Percentiles rank a stretch among this genome's conserved stretches.
These are phyloP conservation scores for Corymbia citriodora DNA, from an alignment of 441 rosid species.

Conservation along the genomic window DNA sequence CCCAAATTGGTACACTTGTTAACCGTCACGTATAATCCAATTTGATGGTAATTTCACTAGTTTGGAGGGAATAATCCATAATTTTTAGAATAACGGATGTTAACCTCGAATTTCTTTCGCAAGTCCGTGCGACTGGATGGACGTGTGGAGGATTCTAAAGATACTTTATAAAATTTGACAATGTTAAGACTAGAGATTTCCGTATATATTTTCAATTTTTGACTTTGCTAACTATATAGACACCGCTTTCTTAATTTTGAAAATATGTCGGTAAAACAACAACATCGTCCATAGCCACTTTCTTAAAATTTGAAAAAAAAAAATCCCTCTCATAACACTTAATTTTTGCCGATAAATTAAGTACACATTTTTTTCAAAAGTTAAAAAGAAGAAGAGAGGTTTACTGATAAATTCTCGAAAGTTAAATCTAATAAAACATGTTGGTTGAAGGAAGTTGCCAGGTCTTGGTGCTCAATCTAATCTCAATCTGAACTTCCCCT, in stretches of 20 bases:
- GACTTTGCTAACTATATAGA: neutral
- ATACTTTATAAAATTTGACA: too few species aligned
- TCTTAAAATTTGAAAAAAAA: neutral
- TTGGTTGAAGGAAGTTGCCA: neutral
- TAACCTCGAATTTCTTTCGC: neutral
- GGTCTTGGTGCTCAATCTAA: neutral
- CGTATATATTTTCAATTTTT: neutral
- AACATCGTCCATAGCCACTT: neutral
- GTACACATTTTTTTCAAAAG: neutral
- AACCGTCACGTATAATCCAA: too few species aligned
- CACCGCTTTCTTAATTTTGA: neutral
- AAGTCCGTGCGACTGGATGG: neutral
- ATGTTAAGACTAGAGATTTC: neutral
- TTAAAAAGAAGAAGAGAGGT: too few species aligned
- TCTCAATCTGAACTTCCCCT: neutral
- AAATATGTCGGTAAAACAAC: too few species aligned
- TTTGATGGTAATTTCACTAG: too few species aligned
- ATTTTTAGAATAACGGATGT: too few species aligned
- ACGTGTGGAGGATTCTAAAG: neutral
- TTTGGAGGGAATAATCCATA: too few species aligned
- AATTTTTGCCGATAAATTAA: neutral
- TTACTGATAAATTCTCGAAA: neutral
- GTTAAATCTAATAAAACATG: neutral
- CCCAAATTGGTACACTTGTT: too few species aligned
- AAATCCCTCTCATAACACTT: neutral